Conservation (phyloP, 768 basidiomycete genomes). For the Phaffia tasmanica region DNA sequence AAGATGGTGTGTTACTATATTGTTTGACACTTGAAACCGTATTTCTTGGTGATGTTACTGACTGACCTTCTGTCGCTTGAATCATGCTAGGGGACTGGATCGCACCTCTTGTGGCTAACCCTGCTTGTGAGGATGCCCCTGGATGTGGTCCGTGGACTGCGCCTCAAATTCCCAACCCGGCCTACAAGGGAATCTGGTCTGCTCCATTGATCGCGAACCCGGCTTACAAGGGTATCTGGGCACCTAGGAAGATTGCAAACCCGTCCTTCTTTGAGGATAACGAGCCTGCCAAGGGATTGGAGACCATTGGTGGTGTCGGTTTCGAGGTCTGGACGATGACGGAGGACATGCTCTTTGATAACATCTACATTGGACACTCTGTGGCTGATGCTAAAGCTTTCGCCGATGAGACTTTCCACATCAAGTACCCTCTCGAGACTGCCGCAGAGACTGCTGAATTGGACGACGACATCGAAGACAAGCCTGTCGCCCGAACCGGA, state of each 20-base stretch:
- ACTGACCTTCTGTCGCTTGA: conserved; percentile 44
- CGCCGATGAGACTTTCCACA: conserved; percentile 74
- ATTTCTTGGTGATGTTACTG: conserved; percentile 63
- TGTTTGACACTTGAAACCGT: too few species aligned
- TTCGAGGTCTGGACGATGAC: conserved; percentile 99
- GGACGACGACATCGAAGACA: conserved; percentile 41
- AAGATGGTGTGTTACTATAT: conserved; percentile 12
- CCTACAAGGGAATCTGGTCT: conserved; percentile 97
- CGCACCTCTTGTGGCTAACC: conserved; percentile 76
- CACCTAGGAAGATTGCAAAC: conserved; percentile 80
- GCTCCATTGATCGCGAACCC: conserved; percentile 94
- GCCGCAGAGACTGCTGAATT: conserved; percentile 37
- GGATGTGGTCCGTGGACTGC: conserved; percentile 96
- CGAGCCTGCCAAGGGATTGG: conserved; percentile 61
- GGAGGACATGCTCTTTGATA: conserved; percentile 63
- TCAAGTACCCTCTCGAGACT: conserved; percentile 66
- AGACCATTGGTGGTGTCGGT: conserved; percentile 87
- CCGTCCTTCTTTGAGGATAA: conserved; percentile 81
- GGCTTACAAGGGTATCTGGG: conserved; percentile 91
- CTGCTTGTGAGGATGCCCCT: conserved; percentile 74
- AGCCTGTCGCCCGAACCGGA: conserved; percentile 33
- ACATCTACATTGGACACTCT: conserved; percentile 83
- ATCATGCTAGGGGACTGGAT: conserved; percentile 59
- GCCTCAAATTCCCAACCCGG: conserved; percentile 79
- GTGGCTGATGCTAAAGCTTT: conserved; percentile 69